phyloP scores from a whole-genome alignment of 2,329 filamentous ascomycete genomes.

The Curvularia lunata region DNA sequence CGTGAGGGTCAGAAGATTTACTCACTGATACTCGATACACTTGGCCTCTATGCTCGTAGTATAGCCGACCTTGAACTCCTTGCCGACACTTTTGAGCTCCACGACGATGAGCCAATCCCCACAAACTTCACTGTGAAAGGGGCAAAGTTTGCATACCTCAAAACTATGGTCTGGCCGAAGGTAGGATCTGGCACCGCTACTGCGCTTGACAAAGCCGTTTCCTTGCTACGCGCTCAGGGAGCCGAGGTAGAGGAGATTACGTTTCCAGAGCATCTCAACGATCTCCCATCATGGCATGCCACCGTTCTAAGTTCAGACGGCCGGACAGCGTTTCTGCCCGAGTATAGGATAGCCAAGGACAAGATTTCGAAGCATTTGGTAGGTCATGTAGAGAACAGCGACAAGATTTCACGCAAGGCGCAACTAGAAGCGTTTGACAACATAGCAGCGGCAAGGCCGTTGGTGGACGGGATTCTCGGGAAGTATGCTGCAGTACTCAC shows the following conservation, averaged over 20 bases:
- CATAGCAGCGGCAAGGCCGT: constrained; percentile 60
- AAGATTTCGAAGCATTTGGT: constrained; percentile 56
- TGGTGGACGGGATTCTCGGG: constrained; percentile 60
- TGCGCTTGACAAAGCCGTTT: constrained; percentile 46
- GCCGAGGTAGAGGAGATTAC: constrained; percentile 64
- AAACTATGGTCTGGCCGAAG: constrained; percentile 59
- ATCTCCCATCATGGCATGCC: constrained; percentile 60
- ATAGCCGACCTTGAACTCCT: constrained; percentile 66
- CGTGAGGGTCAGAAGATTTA: constrained; percentile 67
- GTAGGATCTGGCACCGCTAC: constrained; percentile 45
- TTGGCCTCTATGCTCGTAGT: constrained; percentile 65
- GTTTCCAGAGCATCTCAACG: constrained; percentile 50
- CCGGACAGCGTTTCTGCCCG: constrained; percentile 59
- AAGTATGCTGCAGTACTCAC: constrained; percentile 63
- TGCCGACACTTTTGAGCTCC: constrained; percentile 60
- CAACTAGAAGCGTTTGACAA: constrained; percentile 63
- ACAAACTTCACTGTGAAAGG: constrained; percentile 52
- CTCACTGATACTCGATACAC: constrained; percentile 65
- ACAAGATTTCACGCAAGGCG: constrained; percentile 53
- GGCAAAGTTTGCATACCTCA: constrained; percentile 60
- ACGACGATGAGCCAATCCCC: constrained; percentile 55
- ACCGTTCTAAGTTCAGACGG: constrained; percentile 61
- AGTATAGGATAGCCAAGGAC: constrained; percentile 58
- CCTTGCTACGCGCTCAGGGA: constrained; percentile 53
- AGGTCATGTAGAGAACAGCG: constrained; percentile 59